Conservation (phyloP, 2,329 filamentous ascomycete species). For the Fonsecaea pugnacius region DNA sequence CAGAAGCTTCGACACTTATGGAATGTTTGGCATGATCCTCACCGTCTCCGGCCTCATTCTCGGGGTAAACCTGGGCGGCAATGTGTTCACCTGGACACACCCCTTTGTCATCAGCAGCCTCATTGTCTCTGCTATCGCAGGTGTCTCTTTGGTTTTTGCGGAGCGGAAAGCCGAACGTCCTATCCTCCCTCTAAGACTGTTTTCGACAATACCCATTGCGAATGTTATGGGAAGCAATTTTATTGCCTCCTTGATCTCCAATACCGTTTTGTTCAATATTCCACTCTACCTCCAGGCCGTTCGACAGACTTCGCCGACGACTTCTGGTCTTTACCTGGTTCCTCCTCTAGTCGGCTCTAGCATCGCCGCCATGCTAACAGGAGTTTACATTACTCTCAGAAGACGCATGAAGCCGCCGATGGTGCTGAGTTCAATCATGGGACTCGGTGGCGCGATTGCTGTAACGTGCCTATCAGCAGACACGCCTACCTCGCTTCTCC, state of each 20-base stretch:
- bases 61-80: conserved; percentile 67
- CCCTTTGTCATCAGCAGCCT: conserved; percentile 62
- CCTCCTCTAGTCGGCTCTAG: conserved; percentile 59
- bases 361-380: conserved; percentile 47
- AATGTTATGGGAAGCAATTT: conserved; percentile 64
- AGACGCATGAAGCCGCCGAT: conserved; percentile 50
- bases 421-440: conserved; percentile 44
- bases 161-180: conserved; percentile 59
- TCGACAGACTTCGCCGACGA: conserved; percentile 66
- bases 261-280: conserved; percentile 65
- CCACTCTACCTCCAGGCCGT: conserved; percentile 74
- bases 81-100: conserved; percentile 65
- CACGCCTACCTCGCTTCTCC: conserved; percentile 49
- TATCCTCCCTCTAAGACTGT: conserved; percentile 64
- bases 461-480: conserved; percentile 45
- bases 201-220: conserved; percentile 57
- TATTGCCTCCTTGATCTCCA: conserved; percentile 53
- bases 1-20: conserved; percentile 61
- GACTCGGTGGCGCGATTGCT: conserved; percentile 44
- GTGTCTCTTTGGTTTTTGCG: conserved; percentile 58
- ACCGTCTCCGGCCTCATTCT: conserved; percentile 62
- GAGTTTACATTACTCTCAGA: conserved; percentile 52
- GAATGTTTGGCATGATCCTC: conserved; percentile 59
- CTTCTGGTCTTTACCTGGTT: conserved; percentile 70
- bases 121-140: conserved; percentile 52